phyloP scores from a whole-genome alignment of 257 asterid species.

The Oldenlandia corymbosa region DNA sequence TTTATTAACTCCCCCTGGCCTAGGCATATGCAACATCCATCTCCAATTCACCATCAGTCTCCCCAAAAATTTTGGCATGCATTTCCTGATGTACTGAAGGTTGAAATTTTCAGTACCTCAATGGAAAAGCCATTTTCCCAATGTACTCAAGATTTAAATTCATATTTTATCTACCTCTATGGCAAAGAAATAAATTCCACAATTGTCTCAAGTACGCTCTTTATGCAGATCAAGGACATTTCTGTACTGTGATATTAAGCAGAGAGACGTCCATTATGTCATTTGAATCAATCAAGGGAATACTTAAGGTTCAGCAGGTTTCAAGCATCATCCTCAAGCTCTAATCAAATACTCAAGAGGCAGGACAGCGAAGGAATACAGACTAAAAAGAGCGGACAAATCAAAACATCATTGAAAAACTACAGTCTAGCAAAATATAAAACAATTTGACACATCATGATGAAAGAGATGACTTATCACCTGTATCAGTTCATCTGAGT shows the following conservation, averaged over 20 bases:
- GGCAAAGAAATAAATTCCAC: not conserved
- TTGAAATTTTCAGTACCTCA: no score
- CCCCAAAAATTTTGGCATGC: no score
- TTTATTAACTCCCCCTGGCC: not conserved
- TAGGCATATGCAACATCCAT: no score
- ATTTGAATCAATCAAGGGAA: not conserved
- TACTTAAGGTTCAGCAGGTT: not conserved
- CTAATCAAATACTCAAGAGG: not conserved
- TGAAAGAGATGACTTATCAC: constrained; percentile 21
- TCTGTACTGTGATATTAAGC: not conserved
- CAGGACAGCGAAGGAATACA: not conserved
- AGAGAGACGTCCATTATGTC: not conserved
- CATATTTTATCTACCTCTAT: no score
- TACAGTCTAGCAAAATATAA: not conserved
- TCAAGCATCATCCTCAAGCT: not conserved
- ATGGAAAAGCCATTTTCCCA: no score
- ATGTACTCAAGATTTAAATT: no score
- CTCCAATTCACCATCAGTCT: no score
- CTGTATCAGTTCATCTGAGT: constrained; percentile 85
- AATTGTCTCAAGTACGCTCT: not conserved
- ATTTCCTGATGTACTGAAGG: no score
- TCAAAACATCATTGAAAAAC: not conserved
- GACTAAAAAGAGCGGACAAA: not conserved
- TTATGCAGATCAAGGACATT: not conserved
- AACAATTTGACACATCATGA: not conserved